phyloP scores from a whole-genome alignment of 371 early-diverging fungal species.

The Mucor velutinosus region DNA sequence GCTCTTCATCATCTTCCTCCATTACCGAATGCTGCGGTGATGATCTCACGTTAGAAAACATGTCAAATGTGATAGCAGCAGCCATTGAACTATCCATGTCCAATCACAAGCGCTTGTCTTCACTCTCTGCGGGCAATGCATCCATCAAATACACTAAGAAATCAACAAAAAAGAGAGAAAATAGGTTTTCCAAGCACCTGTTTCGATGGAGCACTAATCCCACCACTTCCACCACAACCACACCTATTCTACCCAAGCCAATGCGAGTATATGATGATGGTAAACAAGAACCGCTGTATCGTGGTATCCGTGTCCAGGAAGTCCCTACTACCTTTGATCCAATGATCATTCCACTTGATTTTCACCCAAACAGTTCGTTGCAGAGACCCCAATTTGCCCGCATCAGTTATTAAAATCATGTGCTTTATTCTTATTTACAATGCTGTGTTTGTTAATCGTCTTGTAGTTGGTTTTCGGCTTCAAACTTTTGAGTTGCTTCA shows the following conservation, averaged over 20 bases:
- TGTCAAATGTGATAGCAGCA: background rate
- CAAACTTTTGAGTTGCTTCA: slow-evolving; percentile 41
- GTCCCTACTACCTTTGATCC: slow-evolving; percentile 43
- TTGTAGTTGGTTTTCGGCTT: slow-evolving; percentile 22
- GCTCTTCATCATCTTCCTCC: background rate
- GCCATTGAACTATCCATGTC: background rate
- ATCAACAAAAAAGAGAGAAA: background rate
- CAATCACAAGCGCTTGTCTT: background rate
- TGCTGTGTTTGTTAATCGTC: slow-evolving; percentile 10
- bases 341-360: slow-evolving; percentile 36
- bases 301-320: slow-evolving; percentile 45
- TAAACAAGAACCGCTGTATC: slow-evolving; percentile 31
- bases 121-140: background rate
- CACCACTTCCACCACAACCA: background rate
- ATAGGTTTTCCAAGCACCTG: background rate
- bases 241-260: background rate
- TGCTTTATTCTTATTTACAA: background rate
- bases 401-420: slow-evolving; percentile 21
- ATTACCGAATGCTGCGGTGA: background rate
- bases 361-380: slow-evolving; percentile 32
- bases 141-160: background rate
- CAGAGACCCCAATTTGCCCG: slow-evolving; percentile 16
- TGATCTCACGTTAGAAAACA: background rate
- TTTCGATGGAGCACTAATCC: background rate
- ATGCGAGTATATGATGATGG: slow-evolving; percentile 31